Percentiles rank a stretch among this genome's conserved stretches.
phyloP scores from a whole-genome alignment of 805 yeast genomes.

The Candida rishiriensis region DNA sequence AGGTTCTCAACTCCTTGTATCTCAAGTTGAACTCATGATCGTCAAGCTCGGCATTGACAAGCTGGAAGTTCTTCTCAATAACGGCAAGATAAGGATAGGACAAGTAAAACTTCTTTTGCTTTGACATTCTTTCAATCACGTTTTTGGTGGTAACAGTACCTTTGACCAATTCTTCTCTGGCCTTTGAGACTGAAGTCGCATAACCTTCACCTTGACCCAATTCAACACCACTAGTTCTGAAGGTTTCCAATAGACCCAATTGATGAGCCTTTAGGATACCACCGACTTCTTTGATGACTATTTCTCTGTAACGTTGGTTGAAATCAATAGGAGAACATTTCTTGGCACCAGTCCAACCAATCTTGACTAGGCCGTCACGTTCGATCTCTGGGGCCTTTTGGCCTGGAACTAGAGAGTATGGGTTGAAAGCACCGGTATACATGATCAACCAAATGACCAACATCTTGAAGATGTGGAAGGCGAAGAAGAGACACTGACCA shows the following conservation, averaged over 20 bases:
- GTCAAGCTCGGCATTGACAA: slow-evolving; percentile 26
- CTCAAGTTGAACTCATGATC: slow-evolving; percentile 22
- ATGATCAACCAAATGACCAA: slow-evolving; percentile 51
- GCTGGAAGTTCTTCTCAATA: slow-evolving; percentile 46
- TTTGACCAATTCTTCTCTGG: neutral
- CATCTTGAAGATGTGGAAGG: slow-evolving; percentile 64
- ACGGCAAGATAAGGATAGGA: slow-evolving; percentile 52
- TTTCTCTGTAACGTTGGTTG: slow-evolving; percentile 62
- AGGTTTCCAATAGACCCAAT: slow-evolving; percentile 59
- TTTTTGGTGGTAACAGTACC: neutral
- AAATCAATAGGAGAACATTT: slow-evolving; percentile 67
- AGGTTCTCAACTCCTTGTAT: slow-evolving; percentile 63
- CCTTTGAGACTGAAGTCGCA: slow-evolving; percentile 36
- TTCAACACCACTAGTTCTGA: slow-evolving; percentile 54
- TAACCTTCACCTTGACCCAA: slow-evolving; percentile 84
- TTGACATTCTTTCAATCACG: slow-evolving; percentile 20
- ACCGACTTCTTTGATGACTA: slow-evolving; percentile 61
- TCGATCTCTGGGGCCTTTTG: slow-evolving; percentile 33
- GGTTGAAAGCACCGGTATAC: slow-evolving; percentile 75
- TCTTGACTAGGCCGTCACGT: slow-evolving; percentile 50
- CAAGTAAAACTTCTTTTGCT: slow-evolving; percentile 45
- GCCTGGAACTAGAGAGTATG: slow-evolving; percentile 44
- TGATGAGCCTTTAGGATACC: slow-evolving; percentile 73
- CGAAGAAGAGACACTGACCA: slow-evolving; percentile 67
- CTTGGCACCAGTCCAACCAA: slow-evolving; percentile 97